Evolutionary conservation across 352 stramenopile species (phyloP).

Genomic region (Thraustochytrium sp.): DNA sequence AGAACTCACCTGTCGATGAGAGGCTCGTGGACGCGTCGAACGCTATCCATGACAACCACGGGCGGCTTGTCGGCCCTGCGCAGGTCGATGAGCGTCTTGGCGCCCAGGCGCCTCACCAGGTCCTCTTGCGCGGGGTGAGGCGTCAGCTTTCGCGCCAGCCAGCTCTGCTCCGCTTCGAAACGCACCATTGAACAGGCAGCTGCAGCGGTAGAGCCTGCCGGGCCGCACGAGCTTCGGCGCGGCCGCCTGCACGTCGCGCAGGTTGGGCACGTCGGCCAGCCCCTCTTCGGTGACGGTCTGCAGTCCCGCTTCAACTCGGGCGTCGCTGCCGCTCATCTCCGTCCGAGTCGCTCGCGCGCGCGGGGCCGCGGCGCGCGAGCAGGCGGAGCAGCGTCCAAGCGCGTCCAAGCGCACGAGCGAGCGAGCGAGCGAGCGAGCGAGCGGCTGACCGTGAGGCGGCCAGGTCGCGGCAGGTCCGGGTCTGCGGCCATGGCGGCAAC

Average conservation of each 20-base stretch:
- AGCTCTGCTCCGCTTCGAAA: neutral
- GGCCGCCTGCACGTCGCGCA: neutral
- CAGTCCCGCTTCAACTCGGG: no score
- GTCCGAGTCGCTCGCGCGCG: no score
- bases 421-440: no score
- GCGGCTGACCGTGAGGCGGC: no score
- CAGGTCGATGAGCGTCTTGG: neutral
- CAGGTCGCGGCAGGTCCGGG: no score
- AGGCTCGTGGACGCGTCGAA: neutral
- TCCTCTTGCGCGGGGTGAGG: neutral
- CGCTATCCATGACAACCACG: neutral
- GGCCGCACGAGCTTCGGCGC: neutral
- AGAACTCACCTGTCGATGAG: neutral
- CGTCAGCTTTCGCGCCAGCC: neutral
- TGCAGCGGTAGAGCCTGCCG: neutral
- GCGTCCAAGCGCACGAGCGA: no score
- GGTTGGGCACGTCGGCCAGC: neutral
- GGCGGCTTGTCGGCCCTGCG: neutral
- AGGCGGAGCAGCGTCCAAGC: no score
- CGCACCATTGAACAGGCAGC: neutral
- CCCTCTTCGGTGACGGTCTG: neutral
- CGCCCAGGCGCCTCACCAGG: neutral
- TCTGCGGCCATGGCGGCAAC: no score
- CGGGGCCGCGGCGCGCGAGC: no score
- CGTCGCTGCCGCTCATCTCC: no score